These are phyloP conservation scores for Globisporangium alternatum DNA, from an alignment of 352 stramenopile genomes.

Conservation along the genomic window DNA sequence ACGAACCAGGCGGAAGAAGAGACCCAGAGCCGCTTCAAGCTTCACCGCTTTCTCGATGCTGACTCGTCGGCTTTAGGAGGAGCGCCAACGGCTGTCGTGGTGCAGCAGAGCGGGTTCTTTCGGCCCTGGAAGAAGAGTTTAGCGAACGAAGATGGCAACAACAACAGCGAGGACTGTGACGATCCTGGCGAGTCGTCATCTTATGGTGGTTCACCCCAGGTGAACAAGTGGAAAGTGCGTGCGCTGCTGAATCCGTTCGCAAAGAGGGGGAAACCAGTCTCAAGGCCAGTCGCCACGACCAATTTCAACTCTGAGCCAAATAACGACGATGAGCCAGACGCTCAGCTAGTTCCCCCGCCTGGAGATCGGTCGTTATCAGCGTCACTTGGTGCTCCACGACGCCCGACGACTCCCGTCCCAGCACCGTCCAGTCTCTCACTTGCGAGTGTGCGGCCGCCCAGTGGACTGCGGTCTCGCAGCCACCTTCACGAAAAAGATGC, in stretches of 20 bases:
- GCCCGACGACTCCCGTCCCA: conserved; percentile 15
- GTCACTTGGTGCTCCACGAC: not conserved
- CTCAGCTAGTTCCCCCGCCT: not conserved
- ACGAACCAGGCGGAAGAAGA: conserved; percentile 16
- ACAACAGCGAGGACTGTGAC: conserved; percentile 15
- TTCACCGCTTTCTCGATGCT: conserved; percentile 22
- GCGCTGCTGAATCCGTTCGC: conserved; percentile 70
- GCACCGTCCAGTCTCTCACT: conserved; percentile 8
- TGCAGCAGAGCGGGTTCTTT: conserved; percentile 41
- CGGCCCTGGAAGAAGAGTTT: conserved; percentile 49
- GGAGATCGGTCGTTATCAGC: not conserved
- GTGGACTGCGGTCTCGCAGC: not conserved
- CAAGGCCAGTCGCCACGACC: not conserved
- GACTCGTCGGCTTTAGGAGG: conserved; percentile 5
- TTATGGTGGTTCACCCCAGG: not conserved
- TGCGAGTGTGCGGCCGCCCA: not conserved
- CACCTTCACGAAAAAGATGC: not conserved
- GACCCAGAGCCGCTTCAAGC: conserved; percentile 16
- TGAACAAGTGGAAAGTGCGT: conserved; percentile 76
- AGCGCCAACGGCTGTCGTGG: conserved; percentile 7
- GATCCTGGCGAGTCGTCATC: not conserved
- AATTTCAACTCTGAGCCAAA: conserved; percentile 2
- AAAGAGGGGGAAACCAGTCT: conserved; percentile 24
- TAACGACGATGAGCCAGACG: not conserved
- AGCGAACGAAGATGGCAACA: conserved; percentile 18